Percentiles rank a stretch among this genome's conserved stretches.
These are phyloP conservation scores for Axilococcus clingmanii DNA, from an alignment of 139 green algal species.

Conservation along the genomic window DNA sequence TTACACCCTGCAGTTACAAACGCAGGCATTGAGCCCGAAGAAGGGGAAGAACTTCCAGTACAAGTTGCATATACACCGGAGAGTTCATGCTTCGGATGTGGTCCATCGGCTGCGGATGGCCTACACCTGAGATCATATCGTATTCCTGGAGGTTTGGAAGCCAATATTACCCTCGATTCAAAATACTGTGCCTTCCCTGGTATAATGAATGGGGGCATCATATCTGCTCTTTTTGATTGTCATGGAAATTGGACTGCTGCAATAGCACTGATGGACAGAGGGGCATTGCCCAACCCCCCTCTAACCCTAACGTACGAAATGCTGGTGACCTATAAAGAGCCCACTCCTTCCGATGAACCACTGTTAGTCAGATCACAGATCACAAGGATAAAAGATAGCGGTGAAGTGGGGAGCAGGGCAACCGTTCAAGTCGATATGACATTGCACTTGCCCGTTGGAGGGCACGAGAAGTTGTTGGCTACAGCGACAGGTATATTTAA, in stretches of 20 bases:
- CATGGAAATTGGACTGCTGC: conserved; percentile 72
- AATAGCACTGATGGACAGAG: conserved; percentile 70
- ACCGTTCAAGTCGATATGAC: conserved; percentile 44
- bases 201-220: conserved; percentile 71
- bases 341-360: conserved; percentile 44
- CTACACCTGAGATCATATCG: conserved; percentile 51
- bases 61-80: conserved; percentile 64
- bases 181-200: conserved; percentile 64
- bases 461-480: conserved; percentile 46
- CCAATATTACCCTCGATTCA: conserved; percentile 17
- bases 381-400: conserved; percentile 29
- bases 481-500: conserved; percentile 59
- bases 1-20: conserved; percentile 55
- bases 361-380: conserved; percentile 55
- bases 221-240: conserved; percentile 69
- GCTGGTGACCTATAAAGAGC: conserved; percentile 57
- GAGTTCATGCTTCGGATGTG: conserved; percentile 65
- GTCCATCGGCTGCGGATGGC: conserved; percentile 34
- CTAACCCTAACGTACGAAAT: conserved; percentile 71
- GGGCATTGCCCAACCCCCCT: conserved; percentile 53
- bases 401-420: conserved; percentile 22
- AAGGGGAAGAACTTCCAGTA: conserved; percentile 40
- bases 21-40: conserved; percentile 36
- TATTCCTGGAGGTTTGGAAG: conserved; percentile 47
- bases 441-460: conserved; percentile 24